Conservation (phyloP, 148 eudicot species). For the Polygonum aviculare region DNA sequence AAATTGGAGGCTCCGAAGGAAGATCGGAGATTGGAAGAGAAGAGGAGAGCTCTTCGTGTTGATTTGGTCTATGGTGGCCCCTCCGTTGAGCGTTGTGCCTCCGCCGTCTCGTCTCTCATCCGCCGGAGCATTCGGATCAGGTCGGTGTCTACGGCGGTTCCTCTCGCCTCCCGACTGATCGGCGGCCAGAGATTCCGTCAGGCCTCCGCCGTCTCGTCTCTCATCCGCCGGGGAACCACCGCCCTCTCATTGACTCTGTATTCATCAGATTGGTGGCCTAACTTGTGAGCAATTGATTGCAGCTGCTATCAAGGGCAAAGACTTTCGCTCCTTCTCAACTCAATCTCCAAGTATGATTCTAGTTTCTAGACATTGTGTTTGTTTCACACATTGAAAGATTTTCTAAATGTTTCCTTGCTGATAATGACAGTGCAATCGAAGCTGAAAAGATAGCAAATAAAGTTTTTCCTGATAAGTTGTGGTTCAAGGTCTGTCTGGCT, state of each 20-base stretch:
- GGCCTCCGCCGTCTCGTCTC: too few relatives aligned
- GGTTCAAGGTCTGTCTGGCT: constrained; percentile 44
- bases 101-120: too few relatives aligned
- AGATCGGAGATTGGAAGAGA: too few relatives aligned
- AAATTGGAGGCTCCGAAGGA: too few relatives aligned
- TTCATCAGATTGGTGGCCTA: neutral
- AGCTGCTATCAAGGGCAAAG: constrained; percentile 5
- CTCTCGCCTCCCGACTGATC: constrained; percentile 30
- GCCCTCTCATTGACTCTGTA: neutral
- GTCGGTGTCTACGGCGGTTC: constrained; percentile 31
- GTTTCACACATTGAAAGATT: too few relatives aligned
- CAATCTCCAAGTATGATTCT: neutral
- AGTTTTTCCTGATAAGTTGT: constrained; percentile 49
- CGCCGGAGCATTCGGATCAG: too few relatives aligned
- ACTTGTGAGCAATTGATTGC: neutral
- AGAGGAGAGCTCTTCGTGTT: too few relatives aligned
- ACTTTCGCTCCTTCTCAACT: neutral
- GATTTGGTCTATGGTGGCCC: too few relatives aligned
- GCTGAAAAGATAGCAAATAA: constrained; percentile 32
- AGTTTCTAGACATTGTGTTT: neutral
- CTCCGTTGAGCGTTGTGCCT: too few relatives aligned
- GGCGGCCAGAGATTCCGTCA: constrained; percentile 29
- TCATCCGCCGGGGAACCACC: constrained; percentile 15
- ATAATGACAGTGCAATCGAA: constrained; percentile 39
- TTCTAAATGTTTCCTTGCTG: neutral